phyloP scores from a whole-genome alignment of 306 rosid species.

The Phaseolus lunatus region DNA sequence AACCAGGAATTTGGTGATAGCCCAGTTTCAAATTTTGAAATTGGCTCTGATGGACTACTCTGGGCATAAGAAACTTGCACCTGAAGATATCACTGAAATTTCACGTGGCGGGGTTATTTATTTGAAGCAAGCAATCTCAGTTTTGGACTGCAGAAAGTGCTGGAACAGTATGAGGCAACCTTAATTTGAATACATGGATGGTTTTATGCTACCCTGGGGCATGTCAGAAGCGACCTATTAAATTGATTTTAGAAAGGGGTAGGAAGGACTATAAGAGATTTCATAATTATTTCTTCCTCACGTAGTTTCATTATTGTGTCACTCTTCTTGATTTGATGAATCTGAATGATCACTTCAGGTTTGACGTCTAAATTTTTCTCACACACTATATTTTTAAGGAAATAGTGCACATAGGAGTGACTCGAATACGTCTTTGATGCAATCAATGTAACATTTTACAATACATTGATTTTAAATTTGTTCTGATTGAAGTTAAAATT shows the following conservation, averaged over 20 bases:
- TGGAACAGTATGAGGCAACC: conserved; percentile 25
- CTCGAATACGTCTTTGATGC: conserved; percentile 41
- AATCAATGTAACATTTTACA: conserved; percentile 41
- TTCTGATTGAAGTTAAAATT: background rate
- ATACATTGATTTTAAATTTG: conserved; percentile 11
- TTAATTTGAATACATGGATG: conserved; percentile 29
- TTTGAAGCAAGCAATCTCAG: conserved; percentile 40
- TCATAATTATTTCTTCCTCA: background rate
- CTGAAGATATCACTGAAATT: conserved; percentile 15
- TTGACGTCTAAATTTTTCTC: conserved; percentile 32
- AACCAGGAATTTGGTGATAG: conserved; percentile 63
- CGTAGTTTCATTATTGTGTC: conserved; percentile 29
- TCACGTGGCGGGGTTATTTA: conserved; percentile 1
- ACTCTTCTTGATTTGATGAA: conserved; percentile 33
- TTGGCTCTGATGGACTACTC: conserved; percentile 75
- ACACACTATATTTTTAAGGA: conserved; percentile 20
- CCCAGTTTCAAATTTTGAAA: conserved; percentile 79
- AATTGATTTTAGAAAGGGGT: conserved; percentile 18
- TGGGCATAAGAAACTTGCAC: conserved; percentile 66
- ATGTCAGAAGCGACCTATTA: conserved; percentile 1
- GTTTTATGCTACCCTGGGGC: conserved; percentile 7
- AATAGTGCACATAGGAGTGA: conserved; percentile 37
- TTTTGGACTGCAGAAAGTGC: conserved; percentile 40
- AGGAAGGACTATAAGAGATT: background rate
- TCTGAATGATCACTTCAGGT: conserved; percentile 42